A percentile compares a stretch with the other conserved stretches of the same genome.
phyloP scores from a whole-genome alignment of 306 rosid genomes.

The Psophocarpus tetragonolobus region DNA sequence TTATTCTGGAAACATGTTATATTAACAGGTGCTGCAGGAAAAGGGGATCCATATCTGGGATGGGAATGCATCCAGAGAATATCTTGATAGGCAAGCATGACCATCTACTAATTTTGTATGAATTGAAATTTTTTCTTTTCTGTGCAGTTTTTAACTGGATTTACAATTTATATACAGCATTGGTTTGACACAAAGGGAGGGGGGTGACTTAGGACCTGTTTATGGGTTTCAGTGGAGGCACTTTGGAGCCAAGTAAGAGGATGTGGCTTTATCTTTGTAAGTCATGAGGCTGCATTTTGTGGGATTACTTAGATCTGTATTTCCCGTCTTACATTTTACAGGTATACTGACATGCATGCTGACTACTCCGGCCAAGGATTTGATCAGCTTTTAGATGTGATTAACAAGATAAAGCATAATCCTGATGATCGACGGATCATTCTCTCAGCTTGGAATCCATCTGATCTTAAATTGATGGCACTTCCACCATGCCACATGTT shows the following conservation, averaged over 20 bases:
- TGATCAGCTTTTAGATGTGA: constrained; percentile 90
- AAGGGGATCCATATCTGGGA: constrained; percentile 94
- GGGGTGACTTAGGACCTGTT: constrained; percentile 96
- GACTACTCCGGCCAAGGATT: constrained; percentile 90
- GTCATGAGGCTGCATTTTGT: constrained; percentile 3
- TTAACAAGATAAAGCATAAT: constrained; percentile 78
- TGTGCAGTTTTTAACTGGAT: constrained; percentile 31
- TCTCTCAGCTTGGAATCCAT: constrained; percentile 94
- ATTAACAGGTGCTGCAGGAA: constrained; percentile 81
- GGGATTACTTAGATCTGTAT: background rate
- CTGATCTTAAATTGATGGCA: constrained; percentile 93
- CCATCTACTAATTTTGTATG: background rate
- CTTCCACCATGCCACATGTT: constrained; percentile 98
- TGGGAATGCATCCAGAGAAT: constrained; percentile 93
- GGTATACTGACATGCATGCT: constrained; percentile 93
- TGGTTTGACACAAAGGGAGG: constrained; percentile 84
- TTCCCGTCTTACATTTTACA: constrained; percentile 39
- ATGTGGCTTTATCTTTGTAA: constrained; percentile 4
- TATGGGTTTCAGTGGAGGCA: constrained; percentile 99
- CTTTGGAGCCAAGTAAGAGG: constrained; percentile 90
- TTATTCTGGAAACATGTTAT: constrained; percentile 28
- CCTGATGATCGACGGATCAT: constrained; percentile 89
- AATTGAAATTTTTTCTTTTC: constrained; percentile 6
- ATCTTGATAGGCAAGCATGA: constrained; percentile 84
- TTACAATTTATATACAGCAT: constrained; percentile 52